phyloP scores from a whole-genome alignment of 2,329 filamentous ascomycete genomes.

The Westerdykella aurantiaca region DNA sequence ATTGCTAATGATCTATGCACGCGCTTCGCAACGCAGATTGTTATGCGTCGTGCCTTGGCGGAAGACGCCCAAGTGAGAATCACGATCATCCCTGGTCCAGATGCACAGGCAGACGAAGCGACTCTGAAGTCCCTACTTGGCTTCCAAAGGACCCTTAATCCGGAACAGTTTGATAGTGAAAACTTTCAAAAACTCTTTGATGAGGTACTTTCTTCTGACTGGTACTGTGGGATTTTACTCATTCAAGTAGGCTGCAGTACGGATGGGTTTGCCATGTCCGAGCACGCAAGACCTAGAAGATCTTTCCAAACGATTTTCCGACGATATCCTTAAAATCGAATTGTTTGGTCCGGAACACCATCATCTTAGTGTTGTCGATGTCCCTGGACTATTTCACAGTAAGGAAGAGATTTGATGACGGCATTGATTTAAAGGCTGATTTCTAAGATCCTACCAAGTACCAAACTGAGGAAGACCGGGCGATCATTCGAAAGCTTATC shows the following conservation, averaged over 20 bases:
- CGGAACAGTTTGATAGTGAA: no score
- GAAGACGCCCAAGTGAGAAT: slow-evolving; percentile 42
- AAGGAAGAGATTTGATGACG: no score
- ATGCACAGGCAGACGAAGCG: slow-evolving; percentile 2
- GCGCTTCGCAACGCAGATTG: slow-evolving; percentile 56
- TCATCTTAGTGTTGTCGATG: slow-evolving; percentile 41
- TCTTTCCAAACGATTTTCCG: neutral
- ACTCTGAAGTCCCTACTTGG: slow-evolving; percentile 4
- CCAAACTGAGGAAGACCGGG: no score
- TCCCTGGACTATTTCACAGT: slow-evolving; percentile 49
- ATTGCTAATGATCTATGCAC: slow-evolving; percentile 53
- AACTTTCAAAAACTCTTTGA: no score
- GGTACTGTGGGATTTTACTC: neutral
- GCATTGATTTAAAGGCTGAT: no score
- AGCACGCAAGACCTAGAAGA: neutral
- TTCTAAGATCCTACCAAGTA: no score
- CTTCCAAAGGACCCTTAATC: neutral
- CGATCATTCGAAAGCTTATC: no score
- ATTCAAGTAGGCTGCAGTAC: slow-evolving; percentile 50
- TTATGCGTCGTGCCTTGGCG: slow-evolving; percentile 42
- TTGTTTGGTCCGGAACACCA: slow-evolving; percentile 16
- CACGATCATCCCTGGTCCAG: slow-evolving; percentile 5
- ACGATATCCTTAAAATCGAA: slow-evolving; percentile 23
- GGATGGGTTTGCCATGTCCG: slow-evolving; percentile 13
- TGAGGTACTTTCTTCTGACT: no score